Base-by-base conservation (phyloP, 139 green algal genomes). In the Microglena sp. region DNA sequence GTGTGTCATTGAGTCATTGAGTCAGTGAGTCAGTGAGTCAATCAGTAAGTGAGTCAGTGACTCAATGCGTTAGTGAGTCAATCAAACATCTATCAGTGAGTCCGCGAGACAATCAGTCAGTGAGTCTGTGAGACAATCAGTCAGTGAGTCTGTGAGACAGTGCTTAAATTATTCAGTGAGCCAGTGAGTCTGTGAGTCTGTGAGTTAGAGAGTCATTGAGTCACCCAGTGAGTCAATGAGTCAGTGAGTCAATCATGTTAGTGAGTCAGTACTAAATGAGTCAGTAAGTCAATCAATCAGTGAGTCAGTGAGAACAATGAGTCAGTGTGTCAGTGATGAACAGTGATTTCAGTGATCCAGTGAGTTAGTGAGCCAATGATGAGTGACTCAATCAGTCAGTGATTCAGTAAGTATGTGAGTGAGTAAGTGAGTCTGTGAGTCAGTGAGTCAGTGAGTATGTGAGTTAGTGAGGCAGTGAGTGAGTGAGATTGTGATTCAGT, bases 371-470 rank as follows among this genome's bases (percentile, higher is more conserved):
- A 64, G 56, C 18, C 40, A 50, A 18, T 50, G 15, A 50, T 64
- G 27, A 64, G 56, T 24, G 27, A 64, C 8, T 44, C 29, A 45
- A 22, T 50, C 40, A 50, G 40, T 50, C 40, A 50, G 40, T 50
- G 15, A 50, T 11, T 50, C 40, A 50, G 40, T 50, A 11, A 50
- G 40, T 50, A 11, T 24, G 40, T 50, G 15, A 50, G 40, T 50
- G 15, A 50, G 40, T 50, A 11, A 50, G 40, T 50, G 15, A 50
- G 56, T 40, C 7, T 45, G 56, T 59, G 24, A 33, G 62, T 60
- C 34, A 69, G 45, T 45, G 44, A 60, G 44, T 60, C 34, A 60
- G 29, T 64, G 27, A 64, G 27, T 64, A 36, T 31, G 56, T 64
- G 15, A 50, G 40, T 50, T 18, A 50, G 40, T 50, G 15, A 50